These are phyloP conservation scores for Tritrichomonas foetus DNA, from an alignment of 208 protist genomes.

Conservation along the genomic window DNA sequence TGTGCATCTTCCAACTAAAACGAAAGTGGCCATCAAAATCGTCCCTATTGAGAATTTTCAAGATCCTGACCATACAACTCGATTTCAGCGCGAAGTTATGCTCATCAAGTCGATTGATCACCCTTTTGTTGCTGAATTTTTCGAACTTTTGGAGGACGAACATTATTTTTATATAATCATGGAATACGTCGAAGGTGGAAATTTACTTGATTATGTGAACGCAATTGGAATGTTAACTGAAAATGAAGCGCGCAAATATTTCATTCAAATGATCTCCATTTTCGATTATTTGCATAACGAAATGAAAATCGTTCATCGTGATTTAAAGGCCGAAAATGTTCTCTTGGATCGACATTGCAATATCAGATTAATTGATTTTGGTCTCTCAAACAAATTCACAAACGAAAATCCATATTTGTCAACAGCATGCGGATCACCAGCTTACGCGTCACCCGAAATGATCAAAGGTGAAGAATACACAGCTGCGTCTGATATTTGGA, in stretches of 20 bases:
- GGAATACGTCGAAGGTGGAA: background rate
- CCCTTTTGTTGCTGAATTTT: background rate
- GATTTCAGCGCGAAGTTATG: background rate
- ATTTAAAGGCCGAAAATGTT: background rate
- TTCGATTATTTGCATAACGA: background rate
- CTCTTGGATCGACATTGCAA: background rate
- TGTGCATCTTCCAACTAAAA: background rate
- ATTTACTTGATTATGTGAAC: background rate
- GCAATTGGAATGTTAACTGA: background rate
- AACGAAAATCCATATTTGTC: background rate
- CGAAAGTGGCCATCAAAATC: background rate
- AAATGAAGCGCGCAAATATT: background rate
- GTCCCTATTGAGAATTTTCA: background rate
- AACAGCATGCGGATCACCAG: background rate
- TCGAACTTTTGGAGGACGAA: background rate
- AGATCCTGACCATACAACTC: background rate
- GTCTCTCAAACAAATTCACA: background rate
- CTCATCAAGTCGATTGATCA: background rate
- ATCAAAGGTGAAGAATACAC: background rate
- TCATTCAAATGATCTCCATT: background rate
- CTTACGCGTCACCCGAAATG: conserved; percentile 41
- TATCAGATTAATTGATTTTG: background rate
- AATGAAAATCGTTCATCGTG: background rate
- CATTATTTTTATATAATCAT: background rate
- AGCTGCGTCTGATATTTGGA: conserved; percentile 30